These are phyloP conservation scores for Iberis pinnata DNA, from an alignment of 345 rosid species.

Conservation along the genomic window DNA sequence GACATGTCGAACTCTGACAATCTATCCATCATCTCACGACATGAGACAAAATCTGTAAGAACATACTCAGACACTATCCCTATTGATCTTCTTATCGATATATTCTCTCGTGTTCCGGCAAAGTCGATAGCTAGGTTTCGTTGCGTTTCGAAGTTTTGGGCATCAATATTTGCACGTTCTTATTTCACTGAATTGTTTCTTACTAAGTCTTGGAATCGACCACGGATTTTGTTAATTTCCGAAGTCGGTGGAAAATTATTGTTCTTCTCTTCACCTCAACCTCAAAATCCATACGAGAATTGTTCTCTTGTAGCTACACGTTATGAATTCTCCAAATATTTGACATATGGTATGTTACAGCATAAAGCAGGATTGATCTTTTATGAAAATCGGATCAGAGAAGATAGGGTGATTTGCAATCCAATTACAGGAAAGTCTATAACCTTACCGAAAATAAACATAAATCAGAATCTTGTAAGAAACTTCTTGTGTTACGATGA, in stretches of 20 bases:
- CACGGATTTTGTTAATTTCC: background rate
- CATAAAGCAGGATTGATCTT: no score
- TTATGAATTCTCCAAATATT: no score
- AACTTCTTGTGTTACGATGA: no score
- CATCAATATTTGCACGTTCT: background rate
- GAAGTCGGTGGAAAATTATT: background rate
- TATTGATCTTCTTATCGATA: background rate
- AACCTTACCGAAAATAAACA: no score
- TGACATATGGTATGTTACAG: no score
- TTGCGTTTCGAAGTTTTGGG: background rate
- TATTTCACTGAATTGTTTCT: background rate
- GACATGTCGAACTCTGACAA: no score
- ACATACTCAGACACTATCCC: background rate
- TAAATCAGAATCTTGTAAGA: no score
- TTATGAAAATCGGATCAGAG: no score
- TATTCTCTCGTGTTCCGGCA: background rate
- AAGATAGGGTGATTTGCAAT: background rate
- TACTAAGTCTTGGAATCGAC: background rate
- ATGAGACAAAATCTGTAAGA: no score
- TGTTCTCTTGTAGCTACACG: conserved; percentile 5
- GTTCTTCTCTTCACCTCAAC: background rate
- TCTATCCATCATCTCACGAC: no score
- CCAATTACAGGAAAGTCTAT: background rate
- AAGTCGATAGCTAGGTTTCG: no score
- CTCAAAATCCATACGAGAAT: background rate